A percentile compares a stretch with the other conserved stretches of the same genome.
These are phyloP conservation scores for Venturia oleaginea DNA, from an alignment of 2,329 filamentous ascomycete genomes.

Conservation along the genomic window DNA sequence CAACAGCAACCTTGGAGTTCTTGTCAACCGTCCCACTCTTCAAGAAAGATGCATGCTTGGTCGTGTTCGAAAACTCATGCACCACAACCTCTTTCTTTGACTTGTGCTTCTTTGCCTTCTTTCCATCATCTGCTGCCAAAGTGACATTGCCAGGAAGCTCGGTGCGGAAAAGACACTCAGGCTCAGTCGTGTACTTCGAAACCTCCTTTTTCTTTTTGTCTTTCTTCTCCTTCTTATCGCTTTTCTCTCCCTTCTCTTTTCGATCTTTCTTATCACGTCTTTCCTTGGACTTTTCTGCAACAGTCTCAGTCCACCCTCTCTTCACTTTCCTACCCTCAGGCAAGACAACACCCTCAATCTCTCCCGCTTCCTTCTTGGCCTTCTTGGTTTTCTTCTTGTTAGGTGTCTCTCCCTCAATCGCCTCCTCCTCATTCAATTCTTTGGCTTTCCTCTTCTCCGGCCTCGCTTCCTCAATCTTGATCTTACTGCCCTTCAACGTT, in stretches of 20 bases:
- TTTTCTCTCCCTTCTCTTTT: slow-evolving; percentile 39
- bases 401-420: slow-evolving; percentile 24
- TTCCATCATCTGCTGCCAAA: slow-evolving; percentile 37
- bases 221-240: slow-evolving; percentile 43
- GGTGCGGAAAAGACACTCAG: slow-evolving; percentile 80
- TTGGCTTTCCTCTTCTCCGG: slow-evolving; percentile 45
- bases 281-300: slow-evolving; percentile 30
- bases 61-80: slow-evolving; percentile 83
- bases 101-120: slow-evolving; percentile 52
- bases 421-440: slow-evolving; percentile 35
- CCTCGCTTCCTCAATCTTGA: slow-evolving; percentile 73
- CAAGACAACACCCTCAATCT: slow-evolving; percentile 62
- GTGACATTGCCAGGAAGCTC: slow-evolving; percentile 55
- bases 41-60: slow-evolving; percentile 74
- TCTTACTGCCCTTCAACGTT: slow-evolving; percentile 74
- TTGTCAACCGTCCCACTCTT: slow-evolving; percentile 45
- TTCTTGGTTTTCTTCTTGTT: slow-evolving; percentile 24
- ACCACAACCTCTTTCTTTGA: slow-evolving; percentile 53
- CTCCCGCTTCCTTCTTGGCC: slow-evolving; percentile 39
- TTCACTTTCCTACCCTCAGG: slow-evolving; percentile 70
- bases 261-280: slow-evolving; percentile 32
- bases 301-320: slow-evolving; percentile 75
- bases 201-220: slow-evolving; percentile 49
- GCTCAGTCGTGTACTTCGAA: slow-evolving; percentile 71
- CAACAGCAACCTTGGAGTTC: slow-evolving; percentile 40